Conservation (phyloP, 2,329 filamentous ascomycete genomes). For the Coleophoma cylindrospora region DNA sequence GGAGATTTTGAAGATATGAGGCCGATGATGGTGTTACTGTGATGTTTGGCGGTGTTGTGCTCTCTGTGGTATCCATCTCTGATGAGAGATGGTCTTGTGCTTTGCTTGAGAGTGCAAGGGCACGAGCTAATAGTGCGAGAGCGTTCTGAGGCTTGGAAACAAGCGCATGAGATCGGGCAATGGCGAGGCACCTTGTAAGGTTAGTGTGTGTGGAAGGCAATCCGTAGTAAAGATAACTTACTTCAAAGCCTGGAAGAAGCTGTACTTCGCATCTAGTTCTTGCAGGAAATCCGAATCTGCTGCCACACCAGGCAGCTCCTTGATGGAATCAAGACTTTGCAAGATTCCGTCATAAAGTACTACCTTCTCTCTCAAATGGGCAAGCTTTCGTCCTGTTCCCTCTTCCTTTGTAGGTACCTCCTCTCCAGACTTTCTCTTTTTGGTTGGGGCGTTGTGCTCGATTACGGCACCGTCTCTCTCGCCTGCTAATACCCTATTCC, state of each 20-base stretch:
- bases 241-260: constrained; percentile 88
- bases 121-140: constrained; percentile 77
- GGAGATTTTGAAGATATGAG: constrained; percentile 51
- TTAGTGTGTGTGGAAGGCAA: constrained; percentile 4
- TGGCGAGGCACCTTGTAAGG: constrained; percentile 64
- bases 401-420: constrained; percentile 50
- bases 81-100: constrained; percentile 42
- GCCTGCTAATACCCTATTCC: constrained; percentile 87
- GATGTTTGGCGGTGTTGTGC: constrained; percentile 55
- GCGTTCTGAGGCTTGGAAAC: constrained; percentile 70
- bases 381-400: constrained; percentile 68
- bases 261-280: constrained; percentile 72
- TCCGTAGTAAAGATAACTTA: constrained; percentile 34
- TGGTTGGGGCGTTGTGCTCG: constrained; percentile 38
- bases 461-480: constrained; percentile 67
- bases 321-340: constrained; percentile 85
- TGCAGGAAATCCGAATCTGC: constrained; percentile 71
- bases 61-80: constrained; percentile 26
- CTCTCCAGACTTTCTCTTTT: constrained; percentile 50
- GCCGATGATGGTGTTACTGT: constrained; percentile 57
- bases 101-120: constrained; percentile 54
- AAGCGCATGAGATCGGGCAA: constrained; percentile 79
- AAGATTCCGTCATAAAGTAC: constrained; percentile 88
- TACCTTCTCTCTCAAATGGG: constrained; percentile 77
- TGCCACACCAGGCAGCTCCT: constrained; percentile 83